Conservation (phyloP, 2,329 filamentous ascomycete genomes). For the Paraphoma chrysanthemicola region DNA sequence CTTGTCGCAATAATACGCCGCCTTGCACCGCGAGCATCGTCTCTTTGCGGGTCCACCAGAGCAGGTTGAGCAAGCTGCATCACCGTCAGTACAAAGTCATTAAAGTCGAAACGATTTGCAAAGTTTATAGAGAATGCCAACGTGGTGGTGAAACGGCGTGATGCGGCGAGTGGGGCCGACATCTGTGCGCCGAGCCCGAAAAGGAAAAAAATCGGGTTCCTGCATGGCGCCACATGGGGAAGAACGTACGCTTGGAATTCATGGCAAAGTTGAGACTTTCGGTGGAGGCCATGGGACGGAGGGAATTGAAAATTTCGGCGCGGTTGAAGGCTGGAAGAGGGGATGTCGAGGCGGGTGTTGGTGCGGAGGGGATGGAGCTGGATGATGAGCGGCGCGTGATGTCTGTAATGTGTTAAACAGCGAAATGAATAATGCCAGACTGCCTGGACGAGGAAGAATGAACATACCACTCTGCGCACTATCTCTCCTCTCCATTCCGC, state of each 20-base stretch:
- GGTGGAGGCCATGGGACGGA: conserved; percentile 32
- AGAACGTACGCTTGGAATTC: conserved; percentile 33
- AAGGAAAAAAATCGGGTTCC: conserved; percentile 31
- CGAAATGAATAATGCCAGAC: too few relatives aligned
- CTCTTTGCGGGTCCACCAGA: conserved; percentile 27
- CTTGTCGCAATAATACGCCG: conserved; percentile 58
- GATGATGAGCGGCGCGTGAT: conserved; percentile 28
- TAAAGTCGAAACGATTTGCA: background rate
- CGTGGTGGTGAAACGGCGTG: conserved; percentile 11
- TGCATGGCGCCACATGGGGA: conserved; percentile 30
- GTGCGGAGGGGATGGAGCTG: conserved; percentile 25
- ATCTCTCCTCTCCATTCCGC: conserved; percentile 31
- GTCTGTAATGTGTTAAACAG: conserved; percentile 7
- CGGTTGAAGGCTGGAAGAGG: conserved; percentile 30
- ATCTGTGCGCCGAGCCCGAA: conserved; percentile 18
- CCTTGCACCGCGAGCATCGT: conserved; percentile 58
- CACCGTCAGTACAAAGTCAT: background rate
- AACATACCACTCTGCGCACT: conserved; percentile 37
- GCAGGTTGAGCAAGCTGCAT: conserved; percentile 33
- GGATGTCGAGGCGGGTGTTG: conserved; percentile 20
- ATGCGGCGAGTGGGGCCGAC: conserved; percentile 19
- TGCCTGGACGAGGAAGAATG: background rate
- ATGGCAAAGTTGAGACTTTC: conserved; percentile 30
- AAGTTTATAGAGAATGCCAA: background rate
- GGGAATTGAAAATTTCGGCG: conserved; percentile 29